Evolutionary conservation across 371 early-diverging fungal species (phyloP), one percentile per base, ranked within the genome.

Genomic region (Mucor plumbeus): DNA sequence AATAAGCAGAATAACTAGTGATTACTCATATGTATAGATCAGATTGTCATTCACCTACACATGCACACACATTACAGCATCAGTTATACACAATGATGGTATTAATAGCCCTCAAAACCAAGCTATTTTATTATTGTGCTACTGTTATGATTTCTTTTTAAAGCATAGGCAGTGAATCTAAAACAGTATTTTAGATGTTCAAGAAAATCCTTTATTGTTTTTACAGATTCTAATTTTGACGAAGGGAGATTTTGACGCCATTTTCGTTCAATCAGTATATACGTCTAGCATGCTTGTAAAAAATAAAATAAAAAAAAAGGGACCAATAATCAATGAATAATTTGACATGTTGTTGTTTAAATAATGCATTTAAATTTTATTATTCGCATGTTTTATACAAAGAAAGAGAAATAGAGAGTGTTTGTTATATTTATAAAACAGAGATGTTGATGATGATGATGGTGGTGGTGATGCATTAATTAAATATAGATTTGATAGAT

Each of bases 291-390:
- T 34, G 31, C 55, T 35, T 0, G 21, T 31, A 7, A 35, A 7
- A 55, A 33, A 15, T 33, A 31, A 14, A 13, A 55, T 4, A 6
- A 15, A 15, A 31, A n/a, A 53, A 31, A 34, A 34, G 35, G 55
- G 55, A n/a, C 55, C 55, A 55, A 55, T 55, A 35, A 14, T 33
- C 55, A 55, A 34, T n/a, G 55, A 8, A n/a, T 55, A 14, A 35
- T 13, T 50, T 50, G 35, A 55, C 55, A 31, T 55, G 55, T 55
- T 55, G 55, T 15, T 35, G 55, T 55, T 55, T 34, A 15, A 5
- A 50, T 21, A 26, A 50, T 50, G 50, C 21, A 50, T 55, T 55
- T 6, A 55, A n/a, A 35, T 34, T 55, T 55, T 55, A 34, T 34
- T 55, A 35, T 31, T 34, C 15, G 31, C 55, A 55, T 34, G 21